Evolutionary conservation across 2,329 filamentous ascomycete genomes (phyloP).

Genomic region (Aphanocladium album): DNA sequence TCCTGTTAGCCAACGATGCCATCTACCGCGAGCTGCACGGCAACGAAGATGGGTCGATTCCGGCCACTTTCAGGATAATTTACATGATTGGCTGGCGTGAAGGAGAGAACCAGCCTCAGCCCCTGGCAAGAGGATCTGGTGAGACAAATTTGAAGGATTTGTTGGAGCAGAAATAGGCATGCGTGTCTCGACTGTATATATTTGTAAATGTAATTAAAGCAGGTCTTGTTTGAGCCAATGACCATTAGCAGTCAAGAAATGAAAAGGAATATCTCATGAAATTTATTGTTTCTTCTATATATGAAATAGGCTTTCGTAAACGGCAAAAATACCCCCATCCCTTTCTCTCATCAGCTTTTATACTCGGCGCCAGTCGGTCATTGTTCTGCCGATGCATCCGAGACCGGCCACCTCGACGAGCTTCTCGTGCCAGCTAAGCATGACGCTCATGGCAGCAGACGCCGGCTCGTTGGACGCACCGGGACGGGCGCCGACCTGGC

Average conservation of each 20-base stretch:
- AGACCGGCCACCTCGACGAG: constrained; percentile 88
- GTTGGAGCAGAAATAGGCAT: constrained; percentile 40
- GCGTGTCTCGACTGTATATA: background rate
- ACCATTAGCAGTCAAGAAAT: background rate
- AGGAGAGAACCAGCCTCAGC: constrained; percentile 70
- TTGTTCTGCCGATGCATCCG: constrained; percentile 86
- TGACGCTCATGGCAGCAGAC: constrained; percentile 88
- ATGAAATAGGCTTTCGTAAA: background rate
- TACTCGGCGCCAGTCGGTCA: constrained; percentile 90
- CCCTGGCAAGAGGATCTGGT: constrained; percentile 77
- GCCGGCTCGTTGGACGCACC: constrained; percentile 59
- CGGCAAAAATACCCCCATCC: background rate
- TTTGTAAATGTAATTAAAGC: constrained; percentile 3
- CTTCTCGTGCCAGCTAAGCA: constrained; percentile 99
- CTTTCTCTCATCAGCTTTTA: constrained; percentile 17
- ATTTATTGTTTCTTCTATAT: background rate
- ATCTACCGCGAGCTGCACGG: constrained; percentile 88
- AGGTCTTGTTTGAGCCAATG: background rate
- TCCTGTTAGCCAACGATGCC: constrained; percentile 78
- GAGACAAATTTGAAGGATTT: constrained; percentile 86
- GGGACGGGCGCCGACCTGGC: constrained; percentile 62
- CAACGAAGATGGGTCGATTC: constrained; percentile 69
- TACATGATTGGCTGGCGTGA: constrained; percentile 99
- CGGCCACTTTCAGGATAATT: constrained; percentile 90
- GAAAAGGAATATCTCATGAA: background rate